Conservation (phyloP, 148 eudicot genomes). For the Vaccinium macrocarpon region DNA sequence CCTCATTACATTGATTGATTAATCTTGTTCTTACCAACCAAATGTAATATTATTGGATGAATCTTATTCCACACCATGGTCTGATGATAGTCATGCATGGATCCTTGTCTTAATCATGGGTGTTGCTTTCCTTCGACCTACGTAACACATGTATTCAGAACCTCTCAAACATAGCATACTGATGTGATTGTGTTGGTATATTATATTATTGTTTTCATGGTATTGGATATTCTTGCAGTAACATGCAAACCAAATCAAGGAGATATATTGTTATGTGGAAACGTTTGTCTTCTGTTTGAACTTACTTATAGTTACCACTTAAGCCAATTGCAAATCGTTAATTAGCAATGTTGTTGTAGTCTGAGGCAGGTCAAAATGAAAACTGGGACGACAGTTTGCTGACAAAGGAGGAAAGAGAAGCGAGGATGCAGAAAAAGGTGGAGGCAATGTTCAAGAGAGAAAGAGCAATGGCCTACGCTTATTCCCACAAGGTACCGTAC, state of each 20-base stretch:
- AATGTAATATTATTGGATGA: not conserved
- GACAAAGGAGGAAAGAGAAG: constrained; percentile 78
- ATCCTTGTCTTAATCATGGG: not conserved
- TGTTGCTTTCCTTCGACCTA: not conserved
- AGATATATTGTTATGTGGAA: not conserved
- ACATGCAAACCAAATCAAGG: not conserved
- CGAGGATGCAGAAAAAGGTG: constrained; percentile 63
- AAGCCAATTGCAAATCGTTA: not conserved
- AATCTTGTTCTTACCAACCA: not conserved
- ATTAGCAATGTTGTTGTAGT: constrained; percentile 19
- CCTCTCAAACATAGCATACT: not conserved
- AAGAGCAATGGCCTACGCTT: constrained; percentile 92
- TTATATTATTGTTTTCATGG: not conserved
- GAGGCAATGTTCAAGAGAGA: constrained; percentile 89
- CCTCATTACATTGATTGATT: not conserved
- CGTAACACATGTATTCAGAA: not conserved
- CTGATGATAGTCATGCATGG: not conserved
- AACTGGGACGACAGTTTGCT: constrained; percentile 90
- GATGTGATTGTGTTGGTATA: not conserved
- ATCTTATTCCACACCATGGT: not conserved
- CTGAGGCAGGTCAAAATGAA: constrained; percentile 41
- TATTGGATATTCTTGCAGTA: not conserved
- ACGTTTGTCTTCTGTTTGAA: not conserved
- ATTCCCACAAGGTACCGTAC: constrained; percentile 74
- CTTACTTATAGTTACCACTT: not conserved